Evolutionary conservation across 2,329 filamentous ascomycete species (phyloP), one percentile per base, ranked within the genome.

Genomic region (Penicillium sp.): DNA sequence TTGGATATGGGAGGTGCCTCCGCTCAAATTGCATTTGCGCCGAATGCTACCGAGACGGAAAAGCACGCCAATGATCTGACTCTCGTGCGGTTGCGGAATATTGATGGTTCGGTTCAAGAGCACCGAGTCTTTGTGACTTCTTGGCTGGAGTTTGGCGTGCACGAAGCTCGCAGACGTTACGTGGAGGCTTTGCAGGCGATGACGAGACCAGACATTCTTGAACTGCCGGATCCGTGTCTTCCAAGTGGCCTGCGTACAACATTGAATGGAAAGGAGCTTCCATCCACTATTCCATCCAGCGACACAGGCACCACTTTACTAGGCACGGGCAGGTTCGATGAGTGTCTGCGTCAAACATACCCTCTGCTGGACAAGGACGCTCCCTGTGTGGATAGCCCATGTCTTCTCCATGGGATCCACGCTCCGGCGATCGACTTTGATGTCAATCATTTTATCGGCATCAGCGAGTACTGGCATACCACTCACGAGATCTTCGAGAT

Each of bases 391-490:
- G 86, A 95, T 61, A 71, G 84, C 22, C 93, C 94, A 0, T 98
- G 93, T 67, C 74, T 98, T 27, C 76, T 98, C 31, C 88, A 96
- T 58, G 90, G 93, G 0, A 83, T 91, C 53, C 89, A 97, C 64
- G 89, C 93, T 1, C 93, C 93, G 1, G 87, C 89, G 3, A 96
- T 98, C 54, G 93, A 98, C 65, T 98, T 97, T 62, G 85, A 93
- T 52, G 84, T 97, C 28, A 98, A 98, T 60, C 94, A 96, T 66
- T 98, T 98, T 61, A 85, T 98, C 23, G 93, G 93, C 9, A 91
- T 98, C 3, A 97, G 91, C 1, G 93, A 98, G 65, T 98, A 95
- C 69, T 98, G 93, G 91, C 93, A 98, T 67, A 95, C 91, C 0
- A 98, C 93, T 0, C 93, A 98, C 60, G 89, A 93, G 44, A 85